Evolutionary conservation across 306 rosid species (phyloP), one percentile per base, ranked within the genome.

Genomic region (Castanospermum australe): DNA sequence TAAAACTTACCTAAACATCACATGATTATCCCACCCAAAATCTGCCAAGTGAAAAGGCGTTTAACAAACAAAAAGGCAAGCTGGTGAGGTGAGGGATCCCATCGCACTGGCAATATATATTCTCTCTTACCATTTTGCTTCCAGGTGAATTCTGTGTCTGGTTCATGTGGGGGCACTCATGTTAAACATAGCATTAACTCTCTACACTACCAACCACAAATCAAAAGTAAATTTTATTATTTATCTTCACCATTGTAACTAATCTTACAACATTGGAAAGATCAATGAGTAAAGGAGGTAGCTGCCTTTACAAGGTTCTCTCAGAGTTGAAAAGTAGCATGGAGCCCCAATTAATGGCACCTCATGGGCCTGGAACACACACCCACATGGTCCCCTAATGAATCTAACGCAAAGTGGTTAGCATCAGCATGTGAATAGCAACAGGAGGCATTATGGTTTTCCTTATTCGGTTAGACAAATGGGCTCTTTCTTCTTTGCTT

Each of bases 401-500:
- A 84, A 76, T 81, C 76, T 20, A 70, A 44, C n/a, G n/a, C 17
- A 70, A 73, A 81, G 84, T 65, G 50, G 71, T 36, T 17, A 24
- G 75, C 84, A 87, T 36, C 14, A 24, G 75, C 84, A 87, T 82
- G 88, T 84, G 90, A 59, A 75, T 9, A 55, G 8, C 17, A 79
- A 50, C 50, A 66, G 13, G 5, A 60, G 54, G 77, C 66, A 65
- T 35, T 47, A 71, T 79, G 48, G 80, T 21, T 84, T 84, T 63
- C 92, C 71, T 36, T 62, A 36, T 86, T 77, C 0, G 78, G 89
- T 52, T 81, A 75, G 86, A 83, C 89, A 85, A 59, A 18, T 47
- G 68, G 20, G 35, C 44, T 83, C 79, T 79, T 77, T 69, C 80
- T 55, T 76, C 67, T 48, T 60, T 17, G 12, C 56, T 64, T 83